Evolutionary conservation across 2,329 filamentous ascomycete genomes (phyloP).

Genomic region (Simplicillium aogashimaense): DNA sequence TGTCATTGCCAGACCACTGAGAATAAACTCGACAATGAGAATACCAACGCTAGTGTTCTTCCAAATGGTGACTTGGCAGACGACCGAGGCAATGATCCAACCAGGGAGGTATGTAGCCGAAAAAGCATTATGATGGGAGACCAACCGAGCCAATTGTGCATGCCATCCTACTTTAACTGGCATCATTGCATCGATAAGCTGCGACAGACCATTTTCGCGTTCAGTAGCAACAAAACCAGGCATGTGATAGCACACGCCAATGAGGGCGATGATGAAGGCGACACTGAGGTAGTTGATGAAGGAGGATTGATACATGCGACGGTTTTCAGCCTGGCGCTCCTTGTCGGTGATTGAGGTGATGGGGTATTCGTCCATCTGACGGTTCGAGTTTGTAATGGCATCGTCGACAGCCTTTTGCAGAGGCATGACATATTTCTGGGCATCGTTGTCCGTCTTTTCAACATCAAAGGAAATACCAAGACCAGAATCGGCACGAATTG

Average conservation of each 20-base stretch:
- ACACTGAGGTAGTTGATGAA: slow-evolving; percentile 57
- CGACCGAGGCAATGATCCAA: slow-evolving; percentile 29
- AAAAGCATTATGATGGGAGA: slow-evolving; percentile 59
- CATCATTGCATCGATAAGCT: slow-evolving; percentile 70
- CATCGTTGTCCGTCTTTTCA: slow-evolving; percentile 46
- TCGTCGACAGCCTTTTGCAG: slow-evolving; percentile 59
- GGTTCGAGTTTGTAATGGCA: slow-evolving; percentile 34
- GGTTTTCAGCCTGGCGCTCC: slow-evolving; percentile 45
- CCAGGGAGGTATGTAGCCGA: slow-evolving; percentile 50
- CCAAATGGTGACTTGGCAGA: slow-evolving; percentile 14
- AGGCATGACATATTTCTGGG: slow-evolving; percentile 56
- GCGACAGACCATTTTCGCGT: slow-evolving; percentile 60
- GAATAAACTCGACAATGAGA: slow-evolving; percentile 59
- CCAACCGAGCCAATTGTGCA: slow-evolving; percentile 18
- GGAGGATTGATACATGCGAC: slow-evolving; percentile 50
- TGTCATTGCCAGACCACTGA: slow-evolving; percentile 62
- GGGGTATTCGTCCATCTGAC: slow-evolving; percentile 16
- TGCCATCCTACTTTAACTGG: slow-evolving; percentile 45
- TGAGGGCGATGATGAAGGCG: slow-evolving; percentile 58
- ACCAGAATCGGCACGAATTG: slow-evolving; percentile 52
- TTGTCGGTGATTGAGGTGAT: slow-evolving; percentile 26
- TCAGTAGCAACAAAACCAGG: slow-evolving; percentile 62
- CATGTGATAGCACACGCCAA: slow-evolving; percentile 62
- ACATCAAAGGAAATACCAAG: slow-evolving; percentile 47
- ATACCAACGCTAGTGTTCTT: slow-evolving; percentile 46